phyloP scores from a whole-genome alignment of 2,329 filamentous ascomycete species.

The Aaosphaeria arxii region DNA sequence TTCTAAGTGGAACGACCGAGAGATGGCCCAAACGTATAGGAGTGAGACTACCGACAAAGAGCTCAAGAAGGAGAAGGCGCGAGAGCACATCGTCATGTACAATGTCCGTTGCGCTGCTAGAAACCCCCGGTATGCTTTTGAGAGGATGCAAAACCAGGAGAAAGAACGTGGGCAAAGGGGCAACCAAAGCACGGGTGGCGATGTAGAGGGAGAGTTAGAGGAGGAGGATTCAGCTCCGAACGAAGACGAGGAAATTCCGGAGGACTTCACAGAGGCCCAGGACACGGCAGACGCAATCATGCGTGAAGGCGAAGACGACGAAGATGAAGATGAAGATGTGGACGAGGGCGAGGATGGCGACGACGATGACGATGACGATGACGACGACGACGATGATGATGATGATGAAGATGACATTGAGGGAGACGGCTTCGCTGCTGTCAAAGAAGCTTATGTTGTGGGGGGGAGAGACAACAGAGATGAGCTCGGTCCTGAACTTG shows the following conservation, averaged over 20 bases:
- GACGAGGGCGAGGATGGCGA: conserved; percentile 10
- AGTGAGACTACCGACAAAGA: conserved; percentile 24
- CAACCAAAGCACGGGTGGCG: conserved; percentile 9
- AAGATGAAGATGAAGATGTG: conserved; percentile 9
- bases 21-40: conserved; percentile 24
- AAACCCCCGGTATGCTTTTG: conserved; percentile 32
- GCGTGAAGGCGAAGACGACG: conserved; percentile 13
- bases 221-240: neutral
- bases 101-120: conserved; percentile 28
- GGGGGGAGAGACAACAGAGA: too few species aligned
- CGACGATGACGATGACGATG: conserved; percentile 12
- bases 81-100: conserved; percentile 31
- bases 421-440: too few species aligned
- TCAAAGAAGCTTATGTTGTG: too few species aligned
- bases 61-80: conserved; percentile 17
- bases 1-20: conserved; percentile 30
- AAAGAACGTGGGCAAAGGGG: conserved; percentile 8
- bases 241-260: conserved; percentile 1
- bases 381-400: conserved; percentile 10
- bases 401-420: neutral
- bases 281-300: conserved; percentile 22
- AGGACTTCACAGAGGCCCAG: conserved; percentile 23
- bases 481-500: too few species aligned
- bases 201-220: conserved; percentile 10
- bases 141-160: conserved; percentile 21